phyloP scores from a whole-genome alignment of 1,284 basidiomycete species.

The Malassezia dermatis region DNA sequence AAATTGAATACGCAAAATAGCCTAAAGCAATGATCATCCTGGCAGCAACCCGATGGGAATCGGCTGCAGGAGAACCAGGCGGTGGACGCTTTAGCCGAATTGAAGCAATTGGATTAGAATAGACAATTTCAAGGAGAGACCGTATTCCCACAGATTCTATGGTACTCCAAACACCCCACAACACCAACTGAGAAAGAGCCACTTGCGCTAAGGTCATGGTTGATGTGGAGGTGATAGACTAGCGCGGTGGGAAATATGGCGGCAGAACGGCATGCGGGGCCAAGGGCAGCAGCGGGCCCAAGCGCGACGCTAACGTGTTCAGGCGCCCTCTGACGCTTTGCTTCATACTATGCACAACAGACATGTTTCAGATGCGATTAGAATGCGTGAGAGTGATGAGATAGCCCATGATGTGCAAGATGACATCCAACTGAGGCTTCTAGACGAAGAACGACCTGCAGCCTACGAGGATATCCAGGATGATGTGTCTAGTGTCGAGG shows the following conservation, averaged over 20 bases:
- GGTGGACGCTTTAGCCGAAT: constrained; percentile 3
- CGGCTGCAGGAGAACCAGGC: background rate
- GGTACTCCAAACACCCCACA: constrained; percentile 2
- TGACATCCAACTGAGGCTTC: constrained; percentile 7
- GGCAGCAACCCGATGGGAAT: constrained; percentile 1
- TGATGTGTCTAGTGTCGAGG: constrained; percentile 22
- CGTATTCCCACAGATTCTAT: constrained; percentile 1
- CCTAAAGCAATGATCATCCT: background rate
- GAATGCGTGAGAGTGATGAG: background rate
- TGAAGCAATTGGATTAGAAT: background rate
- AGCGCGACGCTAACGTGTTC: background rate
- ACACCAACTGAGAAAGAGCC: background rate
- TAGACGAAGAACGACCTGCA: background rate
- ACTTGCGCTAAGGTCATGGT: constrained; percentile 1
- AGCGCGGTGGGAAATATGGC: background rate
- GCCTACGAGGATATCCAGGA: background rate
- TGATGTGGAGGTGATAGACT: background rate
- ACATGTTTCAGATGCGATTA: background rate
- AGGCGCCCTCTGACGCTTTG: background rate
- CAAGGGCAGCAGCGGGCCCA: background rate
- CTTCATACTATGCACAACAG: background rate
- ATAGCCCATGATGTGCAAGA: background rate
- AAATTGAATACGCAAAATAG: constrained; percentile 1
- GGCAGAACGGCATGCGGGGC: background rate
- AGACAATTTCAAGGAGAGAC: background rate